These are phyloP conservation scores for Paraglomus brasilianum DNA, from an alignment of 192 early-diverging fungal species.

Conservation along the genomic window DNA sequence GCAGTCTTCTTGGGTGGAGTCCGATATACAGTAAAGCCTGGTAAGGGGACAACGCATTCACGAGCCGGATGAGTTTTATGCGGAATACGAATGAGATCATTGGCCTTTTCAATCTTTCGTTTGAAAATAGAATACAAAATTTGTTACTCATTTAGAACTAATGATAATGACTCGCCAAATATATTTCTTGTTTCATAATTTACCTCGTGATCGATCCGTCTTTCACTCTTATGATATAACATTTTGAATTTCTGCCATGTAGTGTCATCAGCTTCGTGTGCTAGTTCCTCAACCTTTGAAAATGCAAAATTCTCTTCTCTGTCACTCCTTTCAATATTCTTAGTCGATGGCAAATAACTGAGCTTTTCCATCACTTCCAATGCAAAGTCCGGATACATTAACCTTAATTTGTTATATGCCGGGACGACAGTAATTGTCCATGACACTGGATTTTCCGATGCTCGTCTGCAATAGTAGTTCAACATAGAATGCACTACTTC, in stretches of 20 bases:
- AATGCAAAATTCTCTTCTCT: constrained; percentile 11
- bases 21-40: constrained; percentile 13
- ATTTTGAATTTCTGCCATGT: constrained; percentile 10
- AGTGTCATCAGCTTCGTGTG: constrained; percentile 1
- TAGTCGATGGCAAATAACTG: constrained; percentile 4
- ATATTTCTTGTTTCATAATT: no score
- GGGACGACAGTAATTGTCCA: constrained; percentile 19
- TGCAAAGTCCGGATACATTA: constrained; percentile 19
- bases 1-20: not conserved
- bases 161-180: no score
- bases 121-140: not conserved
- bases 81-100: constrained; percentile 1
- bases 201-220: not conserved
- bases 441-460: constrained; percentile 13
- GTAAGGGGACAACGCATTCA: constrained; percentile 17
- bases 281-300: constrained; percentile 18
- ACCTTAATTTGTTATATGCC: not conserved
- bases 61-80: constrained; percentile 17
- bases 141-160: no score
- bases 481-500: constrained; percentile 14
- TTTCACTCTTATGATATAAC: constrained; percentile 7
- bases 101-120: not conserved
- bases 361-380: constrained; percentile 1
- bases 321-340: constrained; percentile 8
- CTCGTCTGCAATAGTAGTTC: constrained; percentile 11